Conservation (phyloP, 1,284 basidiomycete species). For the Sparassis latifolia region DNA sequence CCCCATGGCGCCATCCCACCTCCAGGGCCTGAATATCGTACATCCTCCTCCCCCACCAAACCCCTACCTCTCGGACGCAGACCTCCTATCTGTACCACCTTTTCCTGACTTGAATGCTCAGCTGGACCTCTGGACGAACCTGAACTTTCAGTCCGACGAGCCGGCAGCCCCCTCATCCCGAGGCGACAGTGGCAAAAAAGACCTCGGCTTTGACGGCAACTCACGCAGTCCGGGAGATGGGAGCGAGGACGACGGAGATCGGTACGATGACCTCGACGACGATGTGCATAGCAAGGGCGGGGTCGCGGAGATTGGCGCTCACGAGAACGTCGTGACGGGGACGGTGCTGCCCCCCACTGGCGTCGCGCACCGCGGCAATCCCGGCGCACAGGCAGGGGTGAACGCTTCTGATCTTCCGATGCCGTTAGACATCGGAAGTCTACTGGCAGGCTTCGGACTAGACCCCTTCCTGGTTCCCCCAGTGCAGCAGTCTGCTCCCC, state of each 20-base stretch:
- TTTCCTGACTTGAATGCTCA: slow-evolving; percentile 73
- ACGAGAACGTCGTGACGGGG: slow-evolving; percentile 52
- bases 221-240: slow-evolving; percentile 14
- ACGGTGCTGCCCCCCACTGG: slow-evolving; percentile 24
- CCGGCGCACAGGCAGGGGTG: slow-evolving; percentile 4
- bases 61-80: slow-evolving; percentile 39
- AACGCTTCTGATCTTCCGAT: slow-evolving; percentile 8
- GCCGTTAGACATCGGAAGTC: slow-evolving; percentile 45
- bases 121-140: slow-evolving; percentile 79
- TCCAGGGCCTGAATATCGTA: slow-evolving; percentile 75
- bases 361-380: slow-evolving; percentile 15
- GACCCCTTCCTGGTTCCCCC: slow-evolving; percentile 43
- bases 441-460: slow-evolving; percentile 58
- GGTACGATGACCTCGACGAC: slow-evolving; percentile 35
- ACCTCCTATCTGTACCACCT: slow-evolving; percentile 52
- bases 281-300: slow-evolving; percentile 40
- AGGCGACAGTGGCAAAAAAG: slow-evolving; percentile 11
- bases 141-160: slow-evolving; percentile 75
- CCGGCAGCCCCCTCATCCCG: slow-evolving; percentile 29
- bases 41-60: slow-evolving; percentile 40
- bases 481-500: slow-evolving; percentile 21
- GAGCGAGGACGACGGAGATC: slow-evolving; percentile 29
- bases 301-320: slow-evolving; percentile 44
- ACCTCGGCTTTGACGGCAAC: slow-evolving; percentile 10
- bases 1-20: slow-evolving; percentile 49